A percentile compares a stretch with the other conserved stretches of the same genome.
Conservation (phyloP, 208 protist species). For the Paratrypanosoma confusum region DNA sequence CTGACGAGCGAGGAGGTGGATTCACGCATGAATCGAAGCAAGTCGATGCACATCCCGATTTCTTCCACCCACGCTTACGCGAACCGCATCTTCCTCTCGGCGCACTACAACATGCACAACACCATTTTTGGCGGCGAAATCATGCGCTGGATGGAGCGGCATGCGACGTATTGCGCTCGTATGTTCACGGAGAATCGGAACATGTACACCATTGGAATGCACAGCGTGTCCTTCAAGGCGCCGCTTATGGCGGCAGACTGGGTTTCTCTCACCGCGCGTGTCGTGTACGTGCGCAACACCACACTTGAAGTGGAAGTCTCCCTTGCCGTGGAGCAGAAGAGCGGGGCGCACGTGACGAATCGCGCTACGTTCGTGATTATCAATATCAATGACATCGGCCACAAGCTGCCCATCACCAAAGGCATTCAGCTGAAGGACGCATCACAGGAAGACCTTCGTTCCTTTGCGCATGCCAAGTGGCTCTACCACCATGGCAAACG, state of each 20-base stretch:
- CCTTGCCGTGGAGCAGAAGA: slow-evolving; percentile 46
- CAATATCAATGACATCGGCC: slow-evolving; percentile 79
- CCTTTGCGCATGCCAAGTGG: slow-evolving; percentile 45
- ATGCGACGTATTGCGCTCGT: slow-evolving; percentile 76
- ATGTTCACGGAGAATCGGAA: slow-evolving; percentile 83
- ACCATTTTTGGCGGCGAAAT: slow-evolving; percentile 88
- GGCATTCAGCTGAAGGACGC: slow-evolving; percentile 52
- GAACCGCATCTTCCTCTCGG: slow-evolving; percentile 81
- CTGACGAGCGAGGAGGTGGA: slow-evolving; percentile 39
- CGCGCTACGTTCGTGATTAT: slow-evolving; percentile 78
- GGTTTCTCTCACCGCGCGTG: slow-evolving; percentile 68
- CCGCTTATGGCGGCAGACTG: slow-evolving; percentile 80
- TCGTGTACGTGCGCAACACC: slow-evolving; percentile 82
- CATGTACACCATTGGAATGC: slow-evolving; percentile 84
- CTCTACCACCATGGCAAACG: slow-evolving; percentile 47
- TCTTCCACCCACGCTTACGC: slow-evolving; percentile 31
- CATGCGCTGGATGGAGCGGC: slow-evolving; percentile 87
- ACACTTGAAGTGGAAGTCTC: slow-evolving; percentile 86
- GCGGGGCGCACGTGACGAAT: slow-evolving; percentile 52
- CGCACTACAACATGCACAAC: slow-evolving; percentile 87
- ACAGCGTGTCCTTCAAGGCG: slow-evolving; percentile 77
- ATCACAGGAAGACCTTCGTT: slow-evolving; percentile 61
- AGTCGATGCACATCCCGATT: slow-evolving; percentile 47
- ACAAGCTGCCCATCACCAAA: slow-evolving; percentile 49
- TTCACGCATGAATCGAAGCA: slow-evolving; percentile 44